Evolutionary conservation across 345 rosid species (phyloP).

Genomic region (Salix brachista): DNA sequence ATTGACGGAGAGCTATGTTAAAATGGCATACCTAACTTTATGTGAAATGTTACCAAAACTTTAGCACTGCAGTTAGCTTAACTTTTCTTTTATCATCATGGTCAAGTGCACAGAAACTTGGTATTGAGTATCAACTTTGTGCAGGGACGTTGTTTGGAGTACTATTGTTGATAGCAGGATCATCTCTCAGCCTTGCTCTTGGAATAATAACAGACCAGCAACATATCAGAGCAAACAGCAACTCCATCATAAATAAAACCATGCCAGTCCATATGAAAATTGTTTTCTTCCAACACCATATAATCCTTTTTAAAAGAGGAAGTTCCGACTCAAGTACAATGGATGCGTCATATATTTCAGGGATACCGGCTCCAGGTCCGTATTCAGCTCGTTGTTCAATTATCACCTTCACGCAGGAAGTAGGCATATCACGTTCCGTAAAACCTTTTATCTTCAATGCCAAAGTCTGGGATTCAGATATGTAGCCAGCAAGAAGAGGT

Average conservation of each 20-base stretch:
- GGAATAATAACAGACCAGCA: constrained; percentile 57
- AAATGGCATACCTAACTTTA: neutral
- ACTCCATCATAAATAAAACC: constrained; percentile 34
- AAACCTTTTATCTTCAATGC: constrained; percentile 57
- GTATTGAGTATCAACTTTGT: constrained; percentile 6
- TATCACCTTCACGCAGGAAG: constrained; percentile 52
- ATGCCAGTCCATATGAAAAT: constrained; percentile 58
- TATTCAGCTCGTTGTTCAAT: constrained; percentile 75
- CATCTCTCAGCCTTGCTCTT: constrained; percentile 35
- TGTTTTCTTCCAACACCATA: constrained; percentile 77
- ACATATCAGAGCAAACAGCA: constrained; percentile 48
- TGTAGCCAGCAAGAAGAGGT: constrained; percentile 69
- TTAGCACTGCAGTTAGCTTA: neutral
- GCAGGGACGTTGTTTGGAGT: constrained; percentile 6
- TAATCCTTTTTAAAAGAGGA: constrained; percentile 51
- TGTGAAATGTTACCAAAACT: neutral
- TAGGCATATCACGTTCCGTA: constrained; percentile 52
- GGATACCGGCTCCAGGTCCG: constrained; percentile 63
- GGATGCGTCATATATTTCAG: constrained; percentile 71
- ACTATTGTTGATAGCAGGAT: constrained; percentile 20
- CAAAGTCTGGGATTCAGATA: constrained; percentile 69
- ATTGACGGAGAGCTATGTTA: neutral
- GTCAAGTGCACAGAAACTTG: constrained; percentile 1
- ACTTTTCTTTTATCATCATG: constrained; percentile 13
- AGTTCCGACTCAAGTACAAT: constrained; percentile 52